Conservation (phyloP, 257 asterid species). For the Orobanche coerulescens region DNA sequence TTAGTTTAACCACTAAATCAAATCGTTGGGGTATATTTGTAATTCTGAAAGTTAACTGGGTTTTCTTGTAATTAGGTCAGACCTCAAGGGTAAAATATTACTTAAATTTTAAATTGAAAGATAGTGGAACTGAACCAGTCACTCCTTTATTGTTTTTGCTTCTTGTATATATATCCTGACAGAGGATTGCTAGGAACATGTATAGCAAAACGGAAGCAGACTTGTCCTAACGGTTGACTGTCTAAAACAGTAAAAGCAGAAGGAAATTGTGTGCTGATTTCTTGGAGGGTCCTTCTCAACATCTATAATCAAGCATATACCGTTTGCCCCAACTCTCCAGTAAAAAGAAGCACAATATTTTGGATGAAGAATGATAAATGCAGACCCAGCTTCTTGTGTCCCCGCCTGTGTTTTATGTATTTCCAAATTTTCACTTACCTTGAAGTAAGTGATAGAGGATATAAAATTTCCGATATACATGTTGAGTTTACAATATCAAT, state of each 20-base stretch:
- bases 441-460: not conserved
- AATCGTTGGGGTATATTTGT: too few relatives aligned
- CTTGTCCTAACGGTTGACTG: not conserved
- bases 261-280: not conserved
- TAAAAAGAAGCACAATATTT: constrained; percentile 1
- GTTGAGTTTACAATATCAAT: too few relatives aligned
- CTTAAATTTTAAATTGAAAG: too few relatives aligned
- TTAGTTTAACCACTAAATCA: too few relatives aligned
- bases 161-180: too few relatives aligned
- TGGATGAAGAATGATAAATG: not conserved
- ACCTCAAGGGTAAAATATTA: too few relatives aligned
- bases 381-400: not conserved
- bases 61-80: too few relatives aligned
- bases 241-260: not conserved
- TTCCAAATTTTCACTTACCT: not conserved
- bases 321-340: not conserved
- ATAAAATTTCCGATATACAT: not conserved
- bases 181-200: not conserved
- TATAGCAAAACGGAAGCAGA: not conserved
- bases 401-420: not conserved
- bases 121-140: too few relatives aligned
- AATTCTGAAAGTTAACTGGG: too few relatives aligned
- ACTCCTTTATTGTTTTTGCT: too few relatives aligned
- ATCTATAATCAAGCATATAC: not conserved
- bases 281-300: not conserved